These are phyloP conservation scores for Ordospora colligata DNA, from an alignment of 371 early-diverging fungal genomes.

Conservation along the genomic window DNA sequence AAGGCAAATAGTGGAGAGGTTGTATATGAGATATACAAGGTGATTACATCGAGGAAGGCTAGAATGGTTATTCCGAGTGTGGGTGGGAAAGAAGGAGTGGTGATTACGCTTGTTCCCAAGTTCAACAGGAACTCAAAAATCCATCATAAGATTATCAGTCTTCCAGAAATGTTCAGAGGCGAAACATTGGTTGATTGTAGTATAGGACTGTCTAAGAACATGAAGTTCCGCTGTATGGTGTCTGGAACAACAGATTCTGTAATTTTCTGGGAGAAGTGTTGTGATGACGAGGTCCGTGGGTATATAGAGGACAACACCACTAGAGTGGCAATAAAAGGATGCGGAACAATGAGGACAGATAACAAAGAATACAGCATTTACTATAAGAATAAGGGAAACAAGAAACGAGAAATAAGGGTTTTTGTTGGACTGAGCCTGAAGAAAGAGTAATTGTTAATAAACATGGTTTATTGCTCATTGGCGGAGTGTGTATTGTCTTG, in stretches of 20 bases:
- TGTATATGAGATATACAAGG: slow-evolving; percentile 34
- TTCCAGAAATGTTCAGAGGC: not conserved
- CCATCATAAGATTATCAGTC: slow-evolving; percentile 17
- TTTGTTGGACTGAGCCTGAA: slow-evolving; percentile 30
- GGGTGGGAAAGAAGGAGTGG: slow-evolving; percentile 14
- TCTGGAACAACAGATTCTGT: slow-evolving; percentile 11
- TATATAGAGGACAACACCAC: slow-evolving; percentile 11
- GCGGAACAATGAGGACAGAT: slow-evolving; percentile 37
- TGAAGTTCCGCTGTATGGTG: slow-evolving; percentile 3
- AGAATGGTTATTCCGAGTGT: slow-evolving; percentile 22
- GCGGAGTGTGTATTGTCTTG: not conserved
- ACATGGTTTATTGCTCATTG: not conserved
- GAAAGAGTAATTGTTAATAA: not conserved
- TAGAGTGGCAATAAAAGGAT: slow-evolving; percentile 11
- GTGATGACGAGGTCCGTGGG: not conserved
- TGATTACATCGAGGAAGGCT: slow-evolving; percentile 17
- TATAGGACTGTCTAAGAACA: slow-evolving; percentile 22
- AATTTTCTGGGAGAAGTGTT: slow-evolving; percentile 45
- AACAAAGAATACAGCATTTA: slow-evolving; percentile 23
- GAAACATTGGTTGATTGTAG: slow-evolving; percentile 34
- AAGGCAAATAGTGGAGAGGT: not conserved
- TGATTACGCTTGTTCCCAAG: slow-evolving; percentile 16
- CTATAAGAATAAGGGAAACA: slow-evolving; percentile 36
- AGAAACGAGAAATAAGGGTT: slow-evolving; percentile 40
- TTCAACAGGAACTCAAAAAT: slow-evolving; percentile 16